Base-by-base conservation (phyloP, 495 filamentous ascomycete genomes). In the Xylona heveae region DNA sequence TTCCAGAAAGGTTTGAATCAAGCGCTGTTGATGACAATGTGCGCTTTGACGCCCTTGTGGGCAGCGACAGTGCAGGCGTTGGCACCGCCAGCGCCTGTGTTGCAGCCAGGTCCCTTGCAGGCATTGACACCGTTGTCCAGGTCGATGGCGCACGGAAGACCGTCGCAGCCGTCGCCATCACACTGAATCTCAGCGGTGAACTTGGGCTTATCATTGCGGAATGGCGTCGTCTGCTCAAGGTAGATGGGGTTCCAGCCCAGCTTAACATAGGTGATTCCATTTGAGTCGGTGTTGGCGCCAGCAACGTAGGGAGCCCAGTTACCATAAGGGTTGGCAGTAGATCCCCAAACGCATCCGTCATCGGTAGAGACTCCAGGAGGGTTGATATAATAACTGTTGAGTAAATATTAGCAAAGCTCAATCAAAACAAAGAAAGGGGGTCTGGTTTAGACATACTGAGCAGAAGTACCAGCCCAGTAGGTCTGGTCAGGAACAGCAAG, bases 301-400 rank as follows among this genome's bases (percentile, higher is more conserved):
- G 71, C 70, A 37, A 81, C 78, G 42, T 73, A 88, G 1, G 78
- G 74, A 28, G 64, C 57, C 79, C 79, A 88, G 55, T 88, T 84
- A 30, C 79, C 79, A 35, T 68, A 51, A 0, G 77, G 66, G 41
- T 74, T 62, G 24, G 50, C 53, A 17, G 55, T 56, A 33, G 60
- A 66, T 33, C 78, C 73, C 79, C 79, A 84, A 21, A 74, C 47
- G 41, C 78, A 88, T 19, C 62, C 76, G 20, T 70, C 59, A 9
- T 59, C 61, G 10, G 57, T 41, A 12, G 48, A 41, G 30, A 71
- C 51, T 43, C 79, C 78, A 13, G 78, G 79, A 5, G 73, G 60
- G 51, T 84, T 84, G 59, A 83, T 65, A 42, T 84, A 84, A 53
- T 62, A 80, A 40, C 74, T 78, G 47, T 19, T 19, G 1, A 14